Percentiles rank a stretch among this genome's conserved stretches.
phyloP scores from a whole-genome alignment of 179 eudicot genomes.

The Vitellaria paradoxa region DNA sequence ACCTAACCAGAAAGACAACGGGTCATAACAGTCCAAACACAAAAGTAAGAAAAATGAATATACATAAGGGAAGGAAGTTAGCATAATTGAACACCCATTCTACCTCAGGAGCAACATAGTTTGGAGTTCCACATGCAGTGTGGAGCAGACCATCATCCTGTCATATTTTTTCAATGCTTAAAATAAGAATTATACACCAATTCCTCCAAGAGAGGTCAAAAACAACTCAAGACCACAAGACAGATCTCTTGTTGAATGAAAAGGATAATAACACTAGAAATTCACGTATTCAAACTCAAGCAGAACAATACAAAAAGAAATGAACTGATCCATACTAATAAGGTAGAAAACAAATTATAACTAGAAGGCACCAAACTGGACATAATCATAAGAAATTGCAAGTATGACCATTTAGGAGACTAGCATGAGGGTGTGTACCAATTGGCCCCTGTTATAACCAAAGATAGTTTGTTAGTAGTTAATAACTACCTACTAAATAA shows the following conservation, averaged over 20 bases:
- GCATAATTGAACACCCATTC: background rate
- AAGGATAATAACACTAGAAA: background rate
- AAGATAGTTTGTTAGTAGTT: too few relatives aligned
- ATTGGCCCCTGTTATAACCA: too few relatives aligned
- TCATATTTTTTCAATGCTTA: background rate
- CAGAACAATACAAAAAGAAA: background rate
- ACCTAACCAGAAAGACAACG: constrained; percentile 45
- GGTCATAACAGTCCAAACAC: background rate
- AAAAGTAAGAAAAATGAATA: background rate
- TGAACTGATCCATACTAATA: background rate
- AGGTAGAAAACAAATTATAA: background rate
- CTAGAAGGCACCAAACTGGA: background rate
- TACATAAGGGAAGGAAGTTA: background rate
- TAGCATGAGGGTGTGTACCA: background rate
- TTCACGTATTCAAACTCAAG: background rate
- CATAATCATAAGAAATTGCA: background rate
- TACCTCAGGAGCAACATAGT: constrained; percentile 71
- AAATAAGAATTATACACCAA: constrained; percentile 7
- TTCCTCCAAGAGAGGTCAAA: background rate
- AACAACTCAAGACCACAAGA: background rate
- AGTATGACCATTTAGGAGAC: background rate
- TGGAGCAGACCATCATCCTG: constrained; percentile 67
- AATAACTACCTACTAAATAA: too few relatives aligned
- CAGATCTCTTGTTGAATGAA: background rate
- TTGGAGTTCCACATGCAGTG: constrained; percentile 66